Evolutionary conservation across 2,329 filamentous ascomycete genomes (phyloP), one percentile per base, ranked within the genome.

Genomic region (Fusarium incarnatum): DNA sequence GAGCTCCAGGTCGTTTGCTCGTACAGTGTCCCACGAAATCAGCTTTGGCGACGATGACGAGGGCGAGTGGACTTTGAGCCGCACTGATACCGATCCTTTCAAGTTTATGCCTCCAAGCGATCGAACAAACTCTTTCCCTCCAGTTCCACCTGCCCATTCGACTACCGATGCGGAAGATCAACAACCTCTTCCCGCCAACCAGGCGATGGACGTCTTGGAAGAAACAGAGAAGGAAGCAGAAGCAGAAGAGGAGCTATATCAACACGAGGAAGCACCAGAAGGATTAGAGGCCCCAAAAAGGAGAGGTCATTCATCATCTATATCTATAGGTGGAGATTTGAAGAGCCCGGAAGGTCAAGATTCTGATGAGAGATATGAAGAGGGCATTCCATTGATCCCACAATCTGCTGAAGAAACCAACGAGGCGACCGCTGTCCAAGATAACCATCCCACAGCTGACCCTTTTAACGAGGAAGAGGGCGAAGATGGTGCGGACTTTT

Each of bases 331-430:
- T 11, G 82, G 84, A 16, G 81, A 85, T 22, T 65, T 84, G 1
- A 76, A 79, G 23, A 81, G 78, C 44, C 67, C 77, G 3, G 79
- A 82, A 15, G 81, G 82, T 37, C 81, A 84, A 40, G 81, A 81
- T 23, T 80, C 82, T 2, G 86, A 91, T 27, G 86, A 87, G 25
- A 87, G 91, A 46, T 93, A 86, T 68, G 90, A 92, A 61, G 91
- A 94, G 79, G 91, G 91, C 0, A 63, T 93, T 7, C 91, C 91
- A 2, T 79, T 94, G 63, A 88, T 88, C 72, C 82, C 83, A 22
- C 77, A 81, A 50, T 58, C 76, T 4, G 53, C 63, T 5, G 40
- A 62, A 42, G 59, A 55, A 42, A 40, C 9, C 32, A 69, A 23
- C 23, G 63, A 30, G 25, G 44, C 10, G 44, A 32, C 45, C 16